These are phyloP conservation scores for Penicillium expansum DNA, from an alignment of 2,329 filamentous ascomycete genomes.

Conservation along the genomic window DNA sequence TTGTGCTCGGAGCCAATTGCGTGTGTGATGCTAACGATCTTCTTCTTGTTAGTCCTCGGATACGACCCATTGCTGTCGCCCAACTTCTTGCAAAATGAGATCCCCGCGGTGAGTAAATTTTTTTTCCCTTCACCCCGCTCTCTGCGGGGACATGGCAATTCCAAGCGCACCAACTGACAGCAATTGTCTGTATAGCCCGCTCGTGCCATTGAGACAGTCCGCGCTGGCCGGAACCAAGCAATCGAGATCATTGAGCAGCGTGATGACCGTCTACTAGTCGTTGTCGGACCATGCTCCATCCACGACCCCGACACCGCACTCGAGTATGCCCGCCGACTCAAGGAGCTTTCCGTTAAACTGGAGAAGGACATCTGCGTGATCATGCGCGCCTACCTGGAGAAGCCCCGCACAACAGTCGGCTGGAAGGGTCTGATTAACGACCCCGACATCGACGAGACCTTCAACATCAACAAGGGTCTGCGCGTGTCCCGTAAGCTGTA, in stretches of 20 bases:
- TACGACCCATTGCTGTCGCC: slow-evolving; percentile 93
- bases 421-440: slow-evolving; percentile 99
- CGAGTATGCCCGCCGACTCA: slow-evolving; percentile 81
- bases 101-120: slow-evolving; percentile 58
- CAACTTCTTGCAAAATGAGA: slow-evolving; percentile 79
- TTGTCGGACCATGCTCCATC: slow-evolving; percentile 94
- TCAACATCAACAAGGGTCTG: slow-evolving; percentile 98
- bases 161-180: slow-evolving; percentile 19
- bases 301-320: slow-evolving; percentile 86
- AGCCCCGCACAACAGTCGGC: slow-evolving; percentile 94
- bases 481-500: slow-evolving; percentile 91
- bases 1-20: neutral
- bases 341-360: slow-evolving; percentile 74
- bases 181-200: slow-evolving; percentile 31
- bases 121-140: slow-evolving; percentile 62
- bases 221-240: slow-evolving; percentile 52
- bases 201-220: slow-evolving; percentile 42
- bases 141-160: slow-evolving; percentile 60
- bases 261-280: slow-evolving; percentile 84
- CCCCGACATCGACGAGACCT: slow-evolving; percentile 94
- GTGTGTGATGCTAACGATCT: neutral
- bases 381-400: slow-evolving; percentile 99
- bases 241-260: slow-evolving; percentile 71
- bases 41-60: slow-evolving; percentile 69
- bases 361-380: slow-evolving; percentile 82